Evolutionary conservation across 441 rosid species (phyloP), one percentile per base, ranked within the genome.

Genomic region (Arabidopsis hybrid): DNA sequence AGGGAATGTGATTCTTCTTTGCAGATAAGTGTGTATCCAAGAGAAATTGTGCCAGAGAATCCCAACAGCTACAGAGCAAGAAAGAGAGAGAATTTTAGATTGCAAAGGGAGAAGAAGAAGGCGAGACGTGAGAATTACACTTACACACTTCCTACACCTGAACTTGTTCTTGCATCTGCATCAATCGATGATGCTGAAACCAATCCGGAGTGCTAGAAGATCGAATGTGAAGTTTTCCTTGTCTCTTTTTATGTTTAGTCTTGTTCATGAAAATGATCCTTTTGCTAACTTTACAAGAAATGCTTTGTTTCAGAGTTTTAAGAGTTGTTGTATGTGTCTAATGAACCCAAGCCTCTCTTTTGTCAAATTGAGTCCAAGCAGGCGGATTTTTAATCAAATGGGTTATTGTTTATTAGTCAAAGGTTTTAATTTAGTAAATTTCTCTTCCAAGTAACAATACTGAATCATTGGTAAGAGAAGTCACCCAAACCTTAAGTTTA

Each of bases 21-120:
- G 58, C 79, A 91, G 96, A 68, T 94, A 14, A 92, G 95, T 69
- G 94, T 94, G 35, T 92, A 89, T 70, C 93, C 97, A 12, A 79
- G 91, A 43, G 95, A 86, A 64, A 61, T 88, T 13, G 86, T 84
- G 67, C 96, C 97, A 2, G 94, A 90, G 86, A 94, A 94, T 73
- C 95, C 94, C 43, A 89, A 90, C 81, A 89, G 97, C 76, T 88
- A 88, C 78, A 85, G 89, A 55, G 99, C 82, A 73, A 84, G 95
- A 75, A 94, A 86, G 88, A 83, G 95, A 65, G 99, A 89, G 73
- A 38, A 72, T 72, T 95, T 92, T 79, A 83, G 88, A 83, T 12
- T 89, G 83, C 91, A 82, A 68, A 87, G 97, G 0, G 97, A 94
- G 77, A 85, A 80, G 16, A 89, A 74, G 82, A 90, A 87, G 78